Evolutionary conservation across 225 moss, liverwort and hornwort species (phyloP).

Genomic region (Physcomitrium patens): DNA sequence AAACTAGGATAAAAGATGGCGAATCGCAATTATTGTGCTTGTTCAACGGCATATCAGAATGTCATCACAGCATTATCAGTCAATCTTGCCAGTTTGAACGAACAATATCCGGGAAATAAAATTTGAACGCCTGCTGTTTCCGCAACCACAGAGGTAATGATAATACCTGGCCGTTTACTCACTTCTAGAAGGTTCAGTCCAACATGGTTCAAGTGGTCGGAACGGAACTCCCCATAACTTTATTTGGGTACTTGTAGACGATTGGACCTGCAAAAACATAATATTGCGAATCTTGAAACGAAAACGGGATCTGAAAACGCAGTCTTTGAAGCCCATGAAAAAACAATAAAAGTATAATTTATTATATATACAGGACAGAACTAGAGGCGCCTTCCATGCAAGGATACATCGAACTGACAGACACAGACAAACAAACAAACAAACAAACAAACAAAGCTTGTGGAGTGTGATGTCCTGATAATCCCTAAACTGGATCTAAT

Average conservation of each 20-base stretch:
- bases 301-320: background rate
- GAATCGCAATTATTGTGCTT: background rate
- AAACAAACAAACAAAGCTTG: background rate
- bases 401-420: background rate
- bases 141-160: background rate
- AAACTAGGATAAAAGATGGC: background rate
- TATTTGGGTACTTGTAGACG: conserved; percentile 5
- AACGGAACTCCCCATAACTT: conserved; percentile 37
- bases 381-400: no score
- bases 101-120: background rate
- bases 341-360: no score
- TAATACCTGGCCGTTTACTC: conserved; percentile 37
- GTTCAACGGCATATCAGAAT: background rate
- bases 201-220: conserved; percentile 31
- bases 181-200: conserved; percentile 36
- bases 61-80: no score
- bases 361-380: no score
- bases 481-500: background rate
- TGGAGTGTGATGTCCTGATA: background rate
- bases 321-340: no score
- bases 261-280: conserved; percentile 22
- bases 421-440: no score
- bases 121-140: no score
- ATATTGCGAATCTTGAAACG: background rate
- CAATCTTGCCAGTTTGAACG: background rate